phyloP scores from a whole-genome alignment of 805 yeast species.

The Debaryomyces tyrocola region DNA sequence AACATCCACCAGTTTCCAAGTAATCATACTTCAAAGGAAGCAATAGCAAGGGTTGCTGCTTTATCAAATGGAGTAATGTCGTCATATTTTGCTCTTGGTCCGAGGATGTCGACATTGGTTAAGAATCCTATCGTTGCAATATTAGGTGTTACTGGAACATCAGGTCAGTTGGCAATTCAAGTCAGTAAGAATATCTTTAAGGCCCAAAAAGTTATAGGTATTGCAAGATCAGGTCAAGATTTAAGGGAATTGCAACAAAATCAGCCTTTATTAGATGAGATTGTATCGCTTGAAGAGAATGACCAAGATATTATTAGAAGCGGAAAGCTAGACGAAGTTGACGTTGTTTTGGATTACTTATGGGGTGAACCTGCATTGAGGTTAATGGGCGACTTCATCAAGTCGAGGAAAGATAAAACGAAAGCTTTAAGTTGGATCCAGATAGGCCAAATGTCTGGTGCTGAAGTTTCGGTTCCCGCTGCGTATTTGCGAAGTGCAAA shows the following conservation, averaged over 20 bases:
- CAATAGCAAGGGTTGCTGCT: conserved; percentile 2
- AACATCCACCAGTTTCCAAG: neutral
- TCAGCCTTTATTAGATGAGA: conserved; percentile 1
- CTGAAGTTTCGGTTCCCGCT: neutral
- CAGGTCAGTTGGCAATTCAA: conserved; percentile 2
- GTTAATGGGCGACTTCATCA: neutral
- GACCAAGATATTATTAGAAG: neutral
- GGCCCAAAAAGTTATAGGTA: conserved; percentile 1
- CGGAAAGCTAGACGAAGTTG: neutral
- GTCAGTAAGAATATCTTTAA: neutral
- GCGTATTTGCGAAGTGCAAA: neutral
- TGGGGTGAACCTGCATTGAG: conserved; percentile 3
- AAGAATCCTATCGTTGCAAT: conserved; percentile 1
- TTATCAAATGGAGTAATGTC: conserved; percentile 2
- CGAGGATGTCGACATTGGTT: neutral
- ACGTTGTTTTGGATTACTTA: conserved; percentile 1
- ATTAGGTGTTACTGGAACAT: conserved; percentile 3
- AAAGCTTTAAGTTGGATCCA: neutral
- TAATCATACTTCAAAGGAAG: neutral
- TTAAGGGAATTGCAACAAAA: neutral
- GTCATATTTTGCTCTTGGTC: neutral
- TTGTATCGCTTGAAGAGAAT: neutral
- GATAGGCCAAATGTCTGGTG: conserved; percentile 1
- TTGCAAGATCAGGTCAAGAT: neutral
- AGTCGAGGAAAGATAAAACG: neutral